Evolutionary conservation across 495 filamentous ascomycete species (phyloP).

Genomic region (Elasticomyces elasticus): DNA sequence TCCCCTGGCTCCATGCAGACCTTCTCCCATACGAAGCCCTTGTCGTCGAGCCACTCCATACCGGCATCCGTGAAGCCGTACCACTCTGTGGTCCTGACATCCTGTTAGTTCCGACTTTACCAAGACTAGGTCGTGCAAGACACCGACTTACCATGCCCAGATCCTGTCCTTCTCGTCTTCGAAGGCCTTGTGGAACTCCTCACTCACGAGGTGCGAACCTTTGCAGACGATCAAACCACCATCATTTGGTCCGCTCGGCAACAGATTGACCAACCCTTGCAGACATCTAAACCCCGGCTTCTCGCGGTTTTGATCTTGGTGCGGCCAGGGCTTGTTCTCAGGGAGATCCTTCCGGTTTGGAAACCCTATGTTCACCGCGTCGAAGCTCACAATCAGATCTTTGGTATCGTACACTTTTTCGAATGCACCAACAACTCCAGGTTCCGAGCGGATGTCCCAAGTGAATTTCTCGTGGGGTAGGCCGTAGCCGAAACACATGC

Average conservation of each 20-base stretch:
- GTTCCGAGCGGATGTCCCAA: constrained; percentile 36
- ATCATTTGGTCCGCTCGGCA: constrained; percentile 37
- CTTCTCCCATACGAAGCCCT: constrained; percentile 33
- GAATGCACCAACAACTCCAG: constrained; percentile 36
- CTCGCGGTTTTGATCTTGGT: constrained; percentile 38
- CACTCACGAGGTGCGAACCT: constrained; percentile 29
- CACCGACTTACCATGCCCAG: too few relatives aligned
- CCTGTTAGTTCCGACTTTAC: too few relatives aligned
- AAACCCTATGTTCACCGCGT: constrained; percentile 37
- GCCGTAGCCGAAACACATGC: constrained; percentile 29
- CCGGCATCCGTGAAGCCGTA: constrained; percentile 34
- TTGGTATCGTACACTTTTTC: constrained; percentile 34
- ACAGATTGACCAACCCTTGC: constrained; percentile 39
- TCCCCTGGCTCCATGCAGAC: constrained; percentile 35
- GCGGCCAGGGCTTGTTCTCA: constrained; percentile 39
- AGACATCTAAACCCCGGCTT: constrained; percentile 39
- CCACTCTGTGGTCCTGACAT: constrained; percentile 30
- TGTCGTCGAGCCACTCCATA: constrained; percentile 35
- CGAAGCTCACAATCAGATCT: constrained; percentile 40
- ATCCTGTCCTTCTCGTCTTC: constrained; percentile 30
- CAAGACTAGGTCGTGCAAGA: too few relatives aligned
- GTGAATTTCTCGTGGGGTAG: constrained; percentile 37
- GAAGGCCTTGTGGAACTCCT: constrained; percentile 34
- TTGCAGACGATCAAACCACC: constrained; percentile 38
- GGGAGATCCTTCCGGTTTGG: constrained; percentile 32